phyloP scores from a whole-genome alignment of 1,284 basidiomycete species.

The Melampsora occidentalis region DNA sequence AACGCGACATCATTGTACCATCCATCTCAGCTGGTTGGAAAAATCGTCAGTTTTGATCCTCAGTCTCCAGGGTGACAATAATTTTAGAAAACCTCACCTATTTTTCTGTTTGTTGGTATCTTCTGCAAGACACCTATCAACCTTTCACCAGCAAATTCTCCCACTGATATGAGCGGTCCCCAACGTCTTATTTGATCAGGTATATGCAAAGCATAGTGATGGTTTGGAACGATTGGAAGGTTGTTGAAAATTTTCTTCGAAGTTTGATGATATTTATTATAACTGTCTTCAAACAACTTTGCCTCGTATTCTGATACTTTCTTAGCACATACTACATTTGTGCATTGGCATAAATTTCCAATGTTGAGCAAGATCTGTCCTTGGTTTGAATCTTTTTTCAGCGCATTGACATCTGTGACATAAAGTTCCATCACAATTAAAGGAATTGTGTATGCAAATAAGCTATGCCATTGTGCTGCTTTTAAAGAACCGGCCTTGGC shows the following conservation, averaged over 20 bases:
- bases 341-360: background rate
- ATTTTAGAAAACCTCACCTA: background rate
- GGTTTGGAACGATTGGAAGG: background rate
- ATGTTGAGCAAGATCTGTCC: background rate
- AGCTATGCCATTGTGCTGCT: conserved; percentile 26
- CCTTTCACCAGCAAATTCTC: background rate
- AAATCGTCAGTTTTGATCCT: too few relatives aligned
- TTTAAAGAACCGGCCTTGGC: conserved; percentile 14
- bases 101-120: background rate
- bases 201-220: conserved; percentile 10
- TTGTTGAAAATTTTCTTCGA: background rate
- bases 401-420: background rate
- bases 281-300: background rate
- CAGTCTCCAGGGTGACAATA: too few relatives aligned
- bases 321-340: conserved; percentile 1
- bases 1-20: background rate
- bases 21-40: conserved; percentile 13
- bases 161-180: background rate
- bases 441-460: conserved; percentile 31
- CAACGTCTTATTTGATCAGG: background rate
- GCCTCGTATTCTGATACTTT: background rate
- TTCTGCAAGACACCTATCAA: background rate
- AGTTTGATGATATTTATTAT: background rate
- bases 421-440: conserved; percentile 26
- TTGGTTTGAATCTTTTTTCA: conserved; percentile 1